These are phyloP conservation scores for Ustilago loliicola DNA, from an alignment of 1,284 basidiomycete genomes.

Conservation along the genomic window DNA sequence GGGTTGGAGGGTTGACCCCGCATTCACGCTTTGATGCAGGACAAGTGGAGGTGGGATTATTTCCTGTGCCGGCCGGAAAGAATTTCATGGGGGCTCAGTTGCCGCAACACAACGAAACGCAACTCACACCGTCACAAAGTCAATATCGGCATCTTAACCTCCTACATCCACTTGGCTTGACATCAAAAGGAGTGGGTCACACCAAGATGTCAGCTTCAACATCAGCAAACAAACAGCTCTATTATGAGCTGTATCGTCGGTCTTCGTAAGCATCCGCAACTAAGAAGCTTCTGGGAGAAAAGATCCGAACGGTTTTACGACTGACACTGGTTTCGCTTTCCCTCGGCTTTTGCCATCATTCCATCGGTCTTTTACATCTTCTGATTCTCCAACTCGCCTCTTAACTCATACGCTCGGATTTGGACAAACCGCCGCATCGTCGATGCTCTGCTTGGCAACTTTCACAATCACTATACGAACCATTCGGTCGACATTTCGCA, in stretches of 20 bases:
- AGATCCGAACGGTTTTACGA: no score
- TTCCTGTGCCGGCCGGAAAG: neutral
- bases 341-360: no score
- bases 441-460: no score
- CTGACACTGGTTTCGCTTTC: no score
- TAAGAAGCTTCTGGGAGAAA: neutral
- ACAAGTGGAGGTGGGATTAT: neutral
- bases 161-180: no score
- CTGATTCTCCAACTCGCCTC: no score
- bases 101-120: neutral
- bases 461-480: no score
- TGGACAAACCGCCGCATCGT: no score
- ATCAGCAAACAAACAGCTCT: constrained; percentile 54
- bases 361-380: no score
- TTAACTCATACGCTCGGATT: no score
- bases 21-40: neutral
- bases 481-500: no score
- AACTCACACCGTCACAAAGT: neutral
- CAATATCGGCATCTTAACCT: neutral
- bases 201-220: constrained; percentile 21
- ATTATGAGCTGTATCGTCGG: constrained; percentile 64
- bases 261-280: constrained; percentile 53
- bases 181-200: no score
- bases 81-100: neutral
- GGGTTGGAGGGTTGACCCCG: neutral